Base-by-base conservation (phyloP, 1,139 yeast genomes). In the Yamadazyma aaseri region DNA sequence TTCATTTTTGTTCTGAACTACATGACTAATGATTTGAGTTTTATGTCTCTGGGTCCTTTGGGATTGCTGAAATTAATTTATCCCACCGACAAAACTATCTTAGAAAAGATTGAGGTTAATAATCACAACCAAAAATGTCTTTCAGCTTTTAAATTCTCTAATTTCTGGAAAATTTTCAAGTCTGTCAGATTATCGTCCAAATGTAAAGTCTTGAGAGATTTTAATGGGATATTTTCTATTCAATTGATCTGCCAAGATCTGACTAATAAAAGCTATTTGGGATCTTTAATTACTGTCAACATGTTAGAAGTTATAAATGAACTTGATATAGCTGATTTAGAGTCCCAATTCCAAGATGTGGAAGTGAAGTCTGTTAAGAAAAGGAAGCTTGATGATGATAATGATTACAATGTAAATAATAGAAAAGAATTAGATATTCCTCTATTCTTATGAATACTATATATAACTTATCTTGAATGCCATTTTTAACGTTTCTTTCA, bases 51-150 rank as follows among this genome's bases (percentile, higher is more conserved):
- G 31, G 82, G 89, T 3, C 79, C 77, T 9, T 68, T 86, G 29
- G 96, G 95, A 0, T 65, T 71, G 32, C 80, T 86, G 36, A 81
- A 83, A 50, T 63, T 86, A 17, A 70, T 76, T 8, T 71, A 82
- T 40, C 95, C 95, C 0, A 74, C 71, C 39, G 86, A 77, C 33
- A 70, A 72, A 45, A 64, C 79, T 1, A 74, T 79, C 7, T 56
- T 86, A 29, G 94, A 84, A 53, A 68, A 56, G 46, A 47, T 54
- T 21, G 55, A 47, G 29, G 51, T 66, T 5, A 57, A 47, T 38
- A 36, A 41, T 8, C 13, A 9, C 12, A 32, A 27, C 9, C 30
- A 25, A 6, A 45, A 47, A 10, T 43, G 49, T 15, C 40, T 53
- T 3, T 53, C 67, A 0, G 44, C 55, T 11, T 45, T 71, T 51